Conservation (phyloP, 108 stramenopile genomes). For the Pinguiococcus pyrenoidosus region DNA sequence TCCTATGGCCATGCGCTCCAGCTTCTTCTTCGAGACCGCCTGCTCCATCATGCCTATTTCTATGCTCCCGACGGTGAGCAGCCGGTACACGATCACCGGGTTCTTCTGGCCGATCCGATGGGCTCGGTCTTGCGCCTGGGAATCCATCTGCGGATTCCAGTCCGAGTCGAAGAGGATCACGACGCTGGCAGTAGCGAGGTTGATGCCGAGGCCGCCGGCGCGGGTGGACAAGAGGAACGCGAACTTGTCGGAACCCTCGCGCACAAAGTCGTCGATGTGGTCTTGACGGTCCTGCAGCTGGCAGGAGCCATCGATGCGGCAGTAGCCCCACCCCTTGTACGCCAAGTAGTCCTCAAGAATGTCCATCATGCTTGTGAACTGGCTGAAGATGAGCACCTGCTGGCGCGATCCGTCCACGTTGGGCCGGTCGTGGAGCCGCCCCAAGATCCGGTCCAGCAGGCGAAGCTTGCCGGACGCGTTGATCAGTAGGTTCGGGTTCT, state of each 20-base stretch:
- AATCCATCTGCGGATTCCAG: conserved; percentile 97
- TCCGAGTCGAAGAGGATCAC: conserved; percentile 93
- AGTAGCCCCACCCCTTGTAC: conserved; percentile 16
- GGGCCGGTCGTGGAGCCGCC: conserved; percentile 46
- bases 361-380: conserved; percentile 85
- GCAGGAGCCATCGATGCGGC: conserved; percentile 19
- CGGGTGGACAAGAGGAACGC: conserved; percentile 84
- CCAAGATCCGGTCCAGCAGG: conserved; percentile 79
- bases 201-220: conserved; percentile 89
- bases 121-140: conserved; percentile 76
- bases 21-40: conserved; percentile 65
- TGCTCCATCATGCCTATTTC: conserved; percentile 98
- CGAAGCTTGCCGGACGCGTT: conserved; percentile 74
- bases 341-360: conserved; percentile 81
- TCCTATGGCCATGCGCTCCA: conserved; percentile 87
- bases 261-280: conserved; percentile 87
- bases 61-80: conserved; percentile 79
- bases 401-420: neutral
- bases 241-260: conserved; percentile 63
- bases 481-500: conserved; percentile 66
- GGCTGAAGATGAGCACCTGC: conserved; percentile 85
- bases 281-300: conserved; percentile 76
- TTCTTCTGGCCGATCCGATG: conserved; percentile 87
- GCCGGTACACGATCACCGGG: conserved; percentile 84
- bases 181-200: conserved; percentile 85